phyloP scores from a whole-genome alignment of 148 eudicot genomes.

The Camellia sinensis region DNA sequence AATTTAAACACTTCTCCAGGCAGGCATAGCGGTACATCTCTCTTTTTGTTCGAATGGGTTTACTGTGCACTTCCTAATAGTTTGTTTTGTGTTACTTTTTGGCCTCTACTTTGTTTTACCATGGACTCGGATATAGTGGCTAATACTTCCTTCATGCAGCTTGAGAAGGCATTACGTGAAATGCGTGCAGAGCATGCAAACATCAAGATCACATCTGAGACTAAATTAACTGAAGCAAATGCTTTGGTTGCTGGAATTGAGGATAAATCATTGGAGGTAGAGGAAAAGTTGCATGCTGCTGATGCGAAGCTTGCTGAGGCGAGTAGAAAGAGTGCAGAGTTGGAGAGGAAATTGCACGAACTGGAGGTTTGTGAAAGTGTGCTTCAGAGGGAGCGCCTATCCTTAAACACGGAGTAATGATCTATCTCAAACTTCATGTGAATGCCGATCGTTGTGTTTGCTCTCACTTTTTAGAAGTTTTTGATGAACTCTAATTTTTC shows the following conservation, averaged over 20 bases:
- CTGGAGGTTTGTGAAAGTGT: slow-evolving; percentile 73
- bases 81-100: background rate
- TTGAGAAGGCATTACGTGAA: slow-evolving; percentile 74
- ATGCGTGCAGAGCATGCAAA: slow-evolving; percentile 47
- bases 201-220: slow-evolving; percentile 48
- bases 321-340: slow-evolving; percentile 57
- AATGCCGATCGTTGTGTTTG: background rate
- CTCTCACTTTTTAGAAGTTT: background rate
- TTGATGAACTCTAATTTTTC: slow-evolving; percentile 7
- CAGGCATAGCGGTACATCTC: background rate
- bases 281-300: slow-evolving; percentile 52
- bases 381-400: slow-evolving; percentile 54
- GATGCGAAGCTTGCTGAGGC: slow-evolving; percentile 72
- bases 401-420: slow-evolving; percentile 68
- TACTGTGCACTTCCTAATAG: background rate
- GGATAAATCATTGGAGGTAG: slow-evolving; percentile 54
- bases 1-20: too few relatives aligned
- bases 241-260: slow-evolving; percentile 51
- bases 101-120: background rate
- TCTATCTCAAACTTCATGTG: slow-evolving; percentile 6
- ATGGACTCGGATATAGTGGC: background rate
- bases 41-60: background rate
- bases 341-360: slow-evolving; percentile 76
- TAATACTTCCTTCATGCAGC: slow-evolving; percentile 42
- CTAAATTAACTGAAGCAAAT: slow-evolving; percentile 48